A percentile compares a stretch with the other conserved stretches of the same genome.
Evolutionary conservation across 495 filamentous ascomycete genomes (phyloP).

Genomic region (Hyaloscypha hepaticicola): DNA sequence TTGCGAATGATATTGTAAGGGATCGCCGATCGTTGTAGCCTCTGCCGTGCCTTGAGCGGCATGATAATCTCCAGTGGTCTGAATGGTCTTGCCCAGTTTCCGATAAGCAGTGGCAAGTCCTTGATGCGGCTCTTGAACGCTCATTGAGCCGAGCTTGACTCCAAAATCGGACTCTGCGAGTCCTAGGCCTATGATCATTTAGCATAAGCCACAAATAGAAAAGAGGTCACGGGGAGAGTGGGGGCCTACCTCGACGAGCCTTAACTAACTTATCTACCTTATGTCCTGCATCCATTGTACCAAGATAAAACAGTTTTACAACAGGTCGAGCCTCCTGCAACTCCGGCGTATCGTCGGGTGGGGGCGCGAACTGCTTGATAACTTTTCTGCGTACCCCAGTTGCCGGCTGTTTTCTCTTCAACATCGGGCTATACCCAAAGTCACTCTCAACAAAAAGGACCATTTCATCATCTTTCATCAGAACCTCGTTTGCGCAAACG

Average conservation of each 20-base stretch:
- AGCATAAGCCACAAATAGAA: constrained; percentile 8
- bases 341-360: constrained; percentile 96
- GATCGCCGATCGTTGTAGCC: constrained; percentile 91
- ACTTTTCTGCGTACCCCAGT: constrained; percentile 93
- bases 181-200: constrained; percentile 65
- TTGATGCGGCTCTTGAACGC: constrained; percentile 83
- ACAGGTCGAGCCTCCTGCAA: constrained; percentile 82
- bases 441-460: constrained; percentile 97
- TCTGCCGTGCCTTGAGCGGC: constrained; percentile 97
- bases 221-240: neutral
- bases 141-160: constrained; percentile 79
- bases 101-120: constrained; percentile 88
- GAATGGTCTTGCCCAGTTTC: constrained; percentile 90
- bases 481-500: constrained; percentile 84
- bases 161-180: constrained; percentile 93
- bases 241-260: constrained; percentile 72
- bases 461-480: constrained; percentile 95
- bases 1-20: constrained; percentile 90
- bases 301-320: constrained; percentile 95
- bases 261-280: constrained; percentile 95
- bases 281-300: constrained; percentile 91
- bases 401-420: constrained; percentile 93
- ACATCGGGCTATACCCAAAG: constrained; percentile 95
- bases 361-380: constrained; percentile 97
- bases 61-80: constrained; percentile 90